Percentiles rank a stretch among this genome's conserved stretches.
Evolutionary conservation across 371 early-diverging fungal species (phyloP).

Genomic region (Nosema muscidifuracis): DNA sequence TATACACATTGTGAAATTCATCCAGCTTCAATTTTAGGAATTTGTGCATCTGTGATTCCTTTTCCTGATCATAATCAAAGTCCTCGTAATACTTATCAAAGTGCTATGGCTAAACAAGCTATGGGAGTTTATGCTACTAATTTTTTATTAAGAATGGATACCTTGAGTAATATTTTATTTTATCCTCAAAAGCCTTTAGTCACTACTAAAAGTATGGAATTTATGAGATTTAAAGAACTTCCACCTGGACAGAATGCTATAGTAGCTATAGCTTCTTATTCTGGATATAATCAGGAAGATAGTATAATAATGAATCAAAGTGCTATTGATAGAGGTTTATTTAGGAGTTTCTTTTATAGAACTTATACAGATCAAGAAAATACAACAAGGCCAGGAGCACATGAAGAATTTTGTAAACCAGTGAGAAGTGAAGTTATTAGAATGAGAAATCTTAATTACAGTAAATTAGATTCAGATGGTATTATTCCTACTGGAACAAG

Average conservation of each 20-base stretch:
- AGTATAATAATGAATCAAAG: conserved; percentile 97
- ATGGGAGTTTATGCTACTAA: conserved; percentile 97
- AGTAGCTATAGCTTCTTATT: conserved; percentile 90
- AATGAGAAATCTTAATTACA: conserved; percentile 82
- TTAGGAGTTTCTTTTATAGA: conserved; percentile 88
- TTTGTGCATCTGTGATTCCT: conserved; percentile 95
- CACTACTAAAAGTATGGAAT: conserved; percentile 93
- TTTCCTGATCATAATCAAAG: conserved; percentile 99
- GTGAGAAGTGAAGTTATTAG: conserved; percentile 70
- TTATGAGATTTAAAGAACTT: conserved; percentile 86
- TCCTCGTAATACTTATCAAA: conserved; percentile 99
- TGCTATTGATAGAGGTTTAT: conserved; percentile 93
- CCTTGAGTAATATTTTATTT: conserved; percentile 88
- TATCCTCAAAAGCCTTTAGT: conserved; percentile 98
- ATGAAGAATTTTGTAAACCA: conserved; percentile 85
- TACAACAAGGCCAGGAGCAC: conserved; percentile 67
- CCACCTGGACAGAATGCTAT: conserved; percentile 99
- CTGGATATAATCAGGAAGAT: conserved; percentile 99
- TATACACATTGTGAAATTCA: conserved; percentile 99
- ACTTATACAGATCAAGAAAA: conserved; percentile 89
- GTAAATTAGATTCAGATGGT: conserved; percentile 92
- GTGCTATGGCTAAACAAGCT: conserved; percentile 99
- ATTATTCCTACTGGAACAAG: conserved; percentile 83
- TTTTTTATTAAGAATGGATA: conserved; percentile 93
- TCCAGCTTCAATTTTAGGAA: conserved; percentile 95